These are phyloP conservation scores for Caloboletus firmus DNA, from an alignment of 1,284 basidiomycete genomes.

Conservation along the genomic window DNA sequence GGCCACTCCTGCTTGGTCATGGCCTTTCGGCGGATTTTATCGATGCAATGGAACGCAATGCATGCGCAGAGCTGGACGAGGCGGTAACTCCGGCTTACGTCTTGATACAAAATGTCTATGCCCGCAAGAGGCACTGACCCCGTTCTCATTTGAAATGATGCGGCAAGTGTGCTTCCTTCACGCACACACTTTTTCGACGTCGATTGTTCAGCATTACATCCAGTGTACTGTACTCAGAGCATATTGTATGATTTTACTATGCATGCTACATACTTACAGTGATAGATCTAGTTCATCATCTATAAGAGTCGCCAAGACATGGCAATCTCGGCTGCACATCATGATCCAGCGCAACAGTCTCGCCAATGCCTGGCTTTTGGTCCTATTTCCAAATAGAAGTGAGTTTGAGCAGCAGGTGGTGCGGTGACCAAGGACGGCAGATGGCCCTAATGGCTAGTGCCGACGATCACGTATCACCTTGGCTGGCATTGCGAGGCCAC, in stretches of 20 bases:
- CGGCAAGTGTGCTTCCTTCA: not conserved
- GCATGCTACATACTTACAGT: slow-evolving; percentile 8
- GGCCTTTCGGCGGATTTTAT: slow-evolving; percentile 55
- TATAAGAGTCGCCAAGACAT: too few species aligned
- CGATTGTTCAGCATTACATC: slow-evolving; percentile 18
- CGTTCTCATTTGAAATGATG: slow-evolving; percentile 1
- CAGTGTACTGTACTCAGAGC: slow-evolving; percentile 18
- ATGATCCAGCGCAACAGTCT: not conserved
- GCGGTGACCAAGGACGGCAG: not conserved
- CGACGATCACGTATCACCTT: not conserved
- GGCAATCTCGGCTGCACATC: not conserved
- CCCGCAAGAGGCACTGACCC: slow-evolving; percentile 45
- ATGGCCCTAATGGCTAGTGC: not conserved
- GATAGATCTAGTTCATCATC: slow-evolving; percentile 1
- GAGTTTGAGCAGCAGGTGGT: not conserved
- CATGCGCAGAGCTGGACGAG: slow-evolving; percentile 52
- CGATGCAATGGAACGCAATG: slow-evolving; percentile 51
- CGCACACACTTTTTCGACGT: not conserved
- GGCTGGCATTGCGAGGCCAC: too few species aligned
- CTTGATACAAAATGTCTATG: slow-evolving; percentile 58
- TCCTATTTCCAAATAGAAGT: not conserved
- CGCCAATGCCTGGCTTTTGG: too few species aligned
- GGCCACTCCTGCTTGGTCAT: slow-evolving; percentile 64
- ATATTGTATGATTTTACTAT: slow-evolving; percentile 24
- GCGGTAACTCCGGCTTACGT: slow-evolving; percentile 49